Conservation (phyloP, 108 stramenopile species). For the Stephanodiscus minutulus region DNA sequence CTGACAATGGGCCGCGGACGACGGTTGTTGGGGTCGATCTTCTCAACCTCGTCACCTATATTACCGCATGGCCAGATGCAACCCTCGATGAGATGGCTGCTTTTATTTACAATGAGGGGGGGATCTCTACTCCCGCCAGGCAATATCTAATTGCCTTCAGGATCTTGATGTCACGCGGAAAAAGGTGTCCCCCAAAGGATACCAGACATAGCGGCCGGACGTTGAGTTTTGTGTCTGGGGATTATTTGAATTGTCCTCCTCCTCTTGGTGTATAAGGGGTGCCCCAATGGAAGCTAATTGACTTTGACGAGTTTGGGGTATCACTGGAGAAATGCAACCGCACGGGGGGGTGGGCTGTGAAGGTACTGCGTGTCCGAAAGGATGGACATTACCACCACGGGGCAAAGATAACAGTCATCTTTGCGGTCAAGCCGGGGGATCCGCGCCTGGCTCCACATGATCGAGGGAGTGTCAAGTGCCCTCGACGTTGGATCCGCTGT, state of each 20-base stretch:
- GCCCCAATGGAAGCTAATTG: constrained; percentile 4
- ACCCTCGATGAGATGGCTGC: no score
- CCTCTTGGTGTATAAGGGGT: constrained; percentile 14
- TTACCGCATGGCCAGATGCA: no score
- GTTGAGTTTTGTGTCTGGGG: background rate
- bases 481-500: no score
- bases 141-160: no score
- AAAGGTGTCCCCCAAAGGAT: no score
- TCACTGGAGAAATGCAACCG: constrained; percentile 15
- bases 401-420: background rate
- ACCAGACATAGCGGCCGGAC: no score
- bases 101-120: no score
- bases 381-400: constrained; percentile 15
- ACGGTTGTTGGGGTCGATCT: constrained; percentile 1
- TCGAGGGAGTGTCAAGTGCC: background rate
- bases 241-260: constrained; percentile 13
- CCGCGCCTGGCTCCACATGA: background rate
- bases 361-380: constrained; percentile 4
- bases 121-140: no score
- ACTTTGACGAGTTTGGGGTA: constrained; percentile 21
- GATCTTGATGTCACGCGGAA: constrained; percentile 5
- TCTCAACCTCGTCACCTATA: no score
- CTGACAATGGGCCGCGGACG: constrained; percentile 5
- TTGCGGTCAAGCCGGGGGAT: no score
- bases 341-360: no score